Evolutionary conservation across 2,329 filamentous ascomycete species (phyloP).

Genomic region (Trichoderma sp.): DNA sequence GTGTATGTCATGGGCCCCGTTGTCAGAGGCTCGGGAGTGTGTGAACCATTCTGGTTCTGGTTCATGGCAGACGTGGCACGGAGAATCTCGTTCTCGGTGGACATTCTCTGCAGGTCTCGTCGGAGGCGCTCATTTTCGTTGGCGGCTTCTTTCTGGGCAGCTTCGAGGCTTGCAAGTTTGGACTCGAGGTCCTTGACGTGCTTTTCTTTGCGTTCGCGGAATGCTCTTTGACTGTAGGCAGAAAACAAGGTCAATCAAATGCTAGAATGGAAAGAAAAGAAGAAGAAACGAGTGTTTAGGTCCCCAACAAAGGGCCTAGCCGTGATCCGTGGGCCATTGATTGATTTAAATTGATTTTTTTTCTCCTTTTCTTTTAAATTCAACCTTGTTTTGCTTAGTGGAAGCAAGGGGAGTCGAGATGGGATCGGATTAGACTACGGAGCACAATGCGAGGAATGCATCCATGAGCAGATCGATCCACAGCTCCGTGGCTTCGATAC

Average conservation of each 20-base stretch:
- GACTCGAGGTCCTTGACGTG: constrained; percentile 91
- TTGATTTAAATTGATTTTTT: background rate
- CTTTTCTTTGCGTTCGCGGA: constrained; percentile 91
- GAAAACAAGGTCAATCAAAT: background rate
- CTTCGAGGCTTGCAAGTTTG: constrained; percentile 75
- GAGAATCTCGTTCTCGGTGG: constrained; percentile 89
- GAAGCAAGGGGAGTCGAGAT: background rate
- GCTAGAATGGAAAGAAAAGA: background rate
- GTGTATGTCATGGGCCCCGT: constrained; percentile 69
- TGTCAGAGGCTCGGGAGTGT: constrained; percentile 47
- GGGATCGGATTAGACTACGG: background rate
- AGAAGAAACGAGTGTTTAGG: background rate
- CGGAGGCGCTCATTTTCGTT: constrained; percentile 86
- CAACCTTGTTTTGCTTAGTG: background rate
- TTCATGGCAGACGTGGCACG: constrained; percentile 65
- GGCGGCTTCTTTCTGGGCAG: constrained; percentile 66
- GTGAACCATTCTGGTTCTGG: constrained; percentile 34
- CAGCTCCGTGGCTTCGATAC: background rate
- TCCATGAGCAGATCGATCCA: background rate
- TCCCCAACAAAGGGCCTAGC: background rate
- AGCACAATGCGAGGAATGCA: background rate
- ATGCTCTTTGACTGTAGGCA: constrained; percentile 77
- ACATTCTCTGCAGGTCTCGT: constrained; percentile 75
- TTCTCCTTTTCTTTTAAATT: background rate
- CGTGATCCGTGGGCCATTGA: background rate